Base-by-base conservation (phyloP, 192 early-diverging fungal species). In the Allomyces arbusculus region DNA sequence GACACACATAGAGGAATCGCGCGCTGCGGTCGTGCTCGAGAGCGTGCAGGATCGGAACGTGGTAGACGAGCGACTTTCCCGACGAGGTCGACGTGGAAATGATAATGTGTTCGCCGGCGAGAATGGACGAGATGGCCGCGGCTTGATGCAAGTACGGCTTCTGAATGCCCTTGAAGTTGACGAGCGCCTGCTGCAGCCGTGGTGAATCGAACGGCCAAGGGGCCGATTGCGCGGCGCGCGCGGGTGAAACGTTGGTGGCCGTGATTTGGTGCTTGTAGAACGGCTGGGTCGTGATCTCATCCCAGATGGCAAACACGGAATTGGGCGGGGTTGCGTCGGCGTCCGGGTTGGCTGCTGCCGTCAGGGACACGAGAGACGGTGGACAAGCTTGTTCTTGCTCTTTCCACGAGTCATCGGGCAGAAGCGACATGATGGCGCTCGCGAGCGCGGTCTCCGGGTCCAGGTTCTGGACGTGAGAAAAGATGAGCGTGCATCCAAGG, bases 51-150 rank as follows among this genome's bases (percentile, higher is more conserved):
- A 87, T 75, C 5, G 86, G 80, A 4, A 86, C 67, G 67, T 92
- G 90, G 68, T 88, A 92, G 20, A 90, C 78, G 3, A 86, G 66
- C 0, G 89, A 90, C 68, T 92, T 92, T 5, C 90, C 90, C 50
- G 50, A 58, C 50, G 50, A 14, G 16, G 50, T 58, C 16, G 50
- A 20, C 16, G 50, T 58, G 50, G 50, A 20, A 14, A 58, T 58
- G 16, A 58, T n/a, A 3, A 58, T n/a, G 50, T 58, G 50, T 16
- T 58, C 50, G 50, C 16, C 50, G 50, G 50, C 20, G 20, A 58
- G 16, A 58, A 58, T 58, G 20, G 16, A 14, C 16, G 50, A 58
- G 20, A n/a, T n/a, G 50, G 16, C 16, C 50, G 50, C 50, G 33
- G 50, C 50, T 16, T 58, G 50, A 16, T 58, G 50, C 50, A 2